phyloP scores from a whole-genome alignment of 2,329 filamentous ascomycete genomes.

The Pseudodiploospora longispora region DNA sequence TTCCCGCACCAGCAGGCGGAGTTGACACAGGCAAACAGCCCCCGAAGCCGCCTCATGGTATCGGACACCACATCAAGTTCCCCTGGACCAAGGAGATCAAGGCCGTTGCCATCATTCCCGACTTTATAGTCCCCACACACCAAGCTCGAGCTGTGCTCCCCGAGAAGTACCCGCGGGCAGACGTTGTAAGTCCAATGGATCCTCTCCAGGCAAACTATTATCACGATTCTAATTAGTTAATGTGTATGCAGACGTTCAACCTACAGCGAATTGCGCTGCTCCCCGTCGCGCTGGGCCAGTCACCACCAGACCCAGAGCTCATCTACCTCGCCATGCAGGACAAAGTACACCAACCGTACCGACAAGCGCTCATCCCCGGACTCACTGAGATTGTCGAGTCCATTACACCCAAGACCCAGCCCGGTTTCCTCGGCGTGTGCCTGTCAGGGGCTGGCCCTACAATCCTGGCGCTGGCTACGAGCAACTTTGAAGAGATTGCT shows the following conservation, averaged over 20 bases:
- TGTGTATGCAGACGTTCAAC: conserved; percentile 65
- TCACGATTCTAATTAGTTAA: no score
- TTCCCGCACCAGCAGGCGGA: conserved; percentile 83
- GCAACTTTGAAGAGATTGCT: conserved; percentile 83
- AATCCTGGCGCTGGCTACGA: conserved; percentile 84
- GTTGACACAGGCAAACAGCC: conserved; percentile 81
- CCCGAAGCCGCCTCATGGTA: conserved; percentile 81
- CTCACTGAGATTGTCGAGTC: conserved; percentile 84
- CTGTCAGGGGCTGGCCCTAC: conserved; percentile 92
- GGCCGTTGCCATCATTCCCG: conserved; percentile 89
- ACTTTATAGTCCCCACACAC: conserved; percentile 93
- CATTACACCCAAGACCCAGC: conserved; percentile 80
- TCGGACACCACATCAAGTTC: conserved; percentile 95
- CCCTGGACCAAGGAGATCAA: conserved; percentile 93
- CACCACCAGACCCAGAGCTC: conserved; percentile 82
- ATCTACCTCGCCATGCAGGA: conserved; percentile 99
- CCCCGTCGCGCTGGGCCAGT: conserved; percentile 80
- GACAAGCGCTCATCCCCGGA: conserved; percentile 83
- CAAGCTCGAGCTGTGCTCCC: conserved; percentile 83
- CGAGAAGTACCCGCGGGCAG: conserved; percentile 65
- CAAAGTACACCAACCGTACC: conserved; percentile 94
- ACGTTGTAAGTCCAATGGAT: conserved; percentile 56
- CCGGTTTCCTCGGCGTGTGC: conserved; percentile 87
- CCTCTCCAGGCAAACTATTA: no score
- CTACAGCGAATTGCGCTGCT: conserved; percentile 87